Evolutionary conservation across 257 asterid genomes (phyloP), one percentile per base, ranked within the genome.

Genomic region (Ophiorrhiza pumila): DNA sequence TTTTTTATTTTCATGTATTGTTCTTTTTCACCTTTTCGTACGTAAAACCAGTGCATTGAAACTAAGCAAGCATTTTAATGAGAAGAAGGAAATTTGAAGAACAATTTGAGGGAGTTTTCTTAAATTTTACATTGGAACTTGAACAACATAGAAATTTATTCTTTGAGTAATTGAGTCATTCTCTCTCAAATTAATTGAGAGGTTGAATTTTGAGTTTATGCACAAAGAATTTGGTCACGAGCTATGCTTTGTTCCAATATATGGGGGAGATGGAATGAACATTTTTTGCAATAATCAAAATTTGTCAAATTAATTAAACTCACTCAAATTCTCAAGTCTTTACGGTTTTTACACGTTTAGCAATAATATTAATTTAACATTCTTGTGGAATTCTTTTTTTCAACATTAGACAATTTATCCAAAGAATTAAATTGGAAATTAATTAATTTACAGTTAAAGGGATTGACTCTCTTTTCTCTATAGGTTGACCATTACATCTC

Each of bases 171-270:
- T 34, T 35, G 53, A 29, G 43, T 5, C 45, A 4, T 60, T 61
- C 60, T 49, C 70, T 41, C 29, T 72, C 61, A 46, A 72, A 58
- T 29, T 71, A 47, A 35, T 34, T 69, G 25, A 9, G 1, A 41
- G 27, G 29, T 46, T 46, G 31, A 25, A 60, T 11, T 32, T 72
- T 60, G 47, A 34, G 11, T 17, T 4, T 57, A 11, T 11, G 17
- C 35, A 0, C 64, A 58, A 58, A 58, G 41, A 31, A 22, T n/a
- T 52, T 11, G 23, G 31, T 31, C 45, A 46, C 59, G 31, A 23
- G 55, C 18, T 65, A 9, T n/a, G 9, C 52, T 11, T 50, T 60
- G 23, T 60, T 34, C 42, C 47, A 11, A 25, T n/a, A n/a, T n/a
- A n/a, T 35, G 55, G 49, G 65, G 65, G 20, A 70, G 22, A 56